phyloP scores from a whole-genome alignment of 2,329 filamentous ascomycete species.

The Triangularia setosa region DNA sequence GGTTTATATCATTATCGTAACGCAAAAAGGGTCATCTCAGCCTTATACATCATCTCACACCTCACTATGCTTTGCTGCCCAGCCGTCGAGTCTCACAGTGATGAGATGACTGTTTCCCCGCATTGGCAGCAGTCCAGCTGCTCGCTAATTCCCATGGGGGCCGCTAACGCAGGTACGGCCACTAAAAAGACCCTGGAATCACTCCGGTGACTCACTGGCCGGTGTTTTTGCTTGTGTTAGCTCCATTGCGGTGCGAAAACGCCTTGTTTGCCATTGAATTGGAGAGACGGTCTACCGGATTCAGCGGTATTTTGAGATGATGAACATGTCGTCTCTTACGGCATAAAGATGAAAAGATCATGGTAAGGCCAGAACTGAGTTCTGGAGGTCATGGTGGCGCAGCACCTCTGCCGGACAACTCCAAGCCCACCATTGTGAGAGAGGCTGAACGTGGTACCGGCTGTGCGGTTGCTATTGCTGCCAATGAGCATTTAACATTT shows the following conservation, averaged over 20 bases:
- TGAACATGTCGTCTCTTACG: not conserved
- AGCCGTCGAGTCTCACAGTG: not conserved
- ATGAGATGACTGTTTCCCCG: not conserved
- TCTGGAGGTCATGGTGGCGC: not conserved
- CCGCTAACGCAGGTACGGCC: not conserved
- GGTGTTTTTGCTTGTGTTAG: not conserved
- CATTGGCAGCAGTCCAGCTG: not conserved
- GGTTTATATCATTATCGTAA: no score
- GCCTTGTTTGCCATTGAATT: not conserved
- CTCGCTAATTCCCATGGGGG: not conserved
- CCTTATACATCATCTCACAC: not conserved
- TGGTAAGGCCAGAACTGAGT: not conserved
- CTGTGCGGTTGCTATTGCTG: not conserved
- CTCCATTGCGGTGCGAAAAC: not conserved
- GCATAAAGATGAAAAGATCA: not conserved
- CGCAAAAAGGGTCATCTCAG: slow-evolving; percentile 7
- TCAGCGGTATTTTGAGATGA: not conserved
- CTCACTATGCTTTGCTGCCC: not conserved
- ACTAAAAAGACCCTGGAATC: not conserved
- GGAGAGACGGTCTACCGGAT: not conserved
- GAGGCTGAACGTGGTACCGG: not conserved
- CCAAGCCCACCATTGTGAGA: not conserved
- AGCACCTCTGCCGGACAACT: not conserved
- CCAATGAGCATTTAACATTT: not conserved
- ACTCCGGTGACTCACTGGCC: not conserved